Base-by-base conservation (phyloP, 2,329 filamentous ascomycete species). In the Nothophoma quercina region DNA sequence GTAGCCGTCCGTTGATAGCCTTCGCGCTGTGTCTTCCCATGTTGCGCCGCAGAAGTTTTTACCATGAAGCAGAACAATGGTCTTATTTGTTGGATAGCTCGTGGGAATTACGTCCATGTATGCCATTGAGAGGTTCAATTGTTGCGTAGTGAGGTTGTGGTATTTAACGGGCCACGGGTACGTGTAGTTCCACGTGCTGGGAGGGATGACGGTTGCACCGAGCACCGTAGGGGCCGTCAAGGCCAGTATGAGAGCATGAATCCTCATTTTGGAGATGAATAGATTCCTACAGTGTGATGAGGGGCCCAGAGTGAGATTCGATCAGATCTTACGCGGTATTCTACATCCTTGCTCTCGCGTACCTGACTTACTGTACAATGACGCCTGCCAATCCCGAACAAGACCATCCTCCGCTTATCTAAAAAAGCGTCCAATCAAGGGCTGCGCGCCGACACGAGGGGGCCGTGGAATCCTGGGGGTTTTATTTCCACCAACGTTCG, bases 21-120 rank as follows among this genome's bases (percentile, higher is more conserved):
- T 64, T 9, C 66, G 56, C n/a, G 79, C 78, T 12, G 81, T 83
- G 13, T 66, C 67, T 46, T 77, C 73, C 82, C 82, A 84, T 7
- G 81, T 84, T 18, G 79, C 72, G 28, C 75, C 78, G 64, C 82
- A 84, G 58, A 84, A 84, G 68, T 83, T 84, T 68, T 82, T 83
- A 58, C 82, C 82, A 62, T 84, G 82, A 13, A 84, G 66, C 26
- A 84, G 74, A 7, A 83, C 69, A 21, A 77, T 79, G 0, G 75
- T 79, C 44, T 62, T 58, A 19, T 75, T 78, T 33, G 71, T 73
- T 50, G 73, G 75, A 38, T 72, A 55, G 9, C 45, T 61, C 1
- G 60, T 66, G 7, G 79, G 79, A 10, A 67, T 42, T 19, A 84
- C 61, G 55, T 84, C 81, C 80, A 84, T 83, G 58, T 82, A 84